Conservation (phyloP, 2,329 filamentous ascomycete genomes). For the Immersiporthe knoxdaviesiana region DNA sequence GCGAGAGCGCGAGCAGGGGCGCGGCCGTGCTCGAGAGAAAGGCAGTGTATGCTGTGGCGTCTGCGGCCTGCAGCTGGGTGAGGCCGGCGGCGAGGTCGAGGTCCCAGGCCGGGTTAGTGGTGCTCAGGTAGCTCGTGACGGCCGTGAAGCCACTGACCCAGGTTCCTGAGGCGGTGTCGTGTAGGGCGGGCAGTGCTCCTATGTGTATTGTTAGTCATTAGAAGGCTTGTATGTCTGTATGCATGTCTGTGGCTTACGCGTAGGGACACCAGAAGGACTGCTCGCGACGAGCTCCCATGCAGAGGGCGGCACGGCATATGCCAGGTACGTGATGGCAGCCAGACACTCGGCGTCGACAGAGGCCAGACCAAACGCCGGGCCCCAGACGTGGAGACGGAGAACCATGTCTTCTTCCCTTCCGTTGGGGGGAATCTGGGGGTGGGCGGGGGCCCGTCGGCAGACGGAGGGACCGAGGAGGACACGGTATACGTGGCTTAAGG, state of each 20-base stretch:
- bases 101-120: slow-evolving; percentile 36
- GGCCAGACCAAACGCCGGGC: slow-evolving; percentile 82
- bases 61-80: slow-evolving; percentile 46
- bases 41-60: slow-evolving; percentile 59
- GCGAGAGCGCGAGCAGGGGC: slow-evolving; percentile 79
- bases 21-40: slow-evolving; percentile 77
- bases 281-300: slow-evolving; percentile 73
- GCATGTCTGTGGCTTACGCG: slow-evolving; percentile 58
- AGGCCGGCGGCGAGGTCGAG: slow-evolving; percentile 49
- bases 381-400: slow-evolving; percentile 85
- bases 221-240: not conserved
- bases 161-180: slow-evolving; percentile 50
- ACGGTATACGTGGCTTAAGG: not conserved
- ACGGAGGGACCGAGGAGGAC: not conserved
- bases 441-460: not conserved
- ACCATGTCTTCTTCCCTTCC: slow-evolving; percentile 39
- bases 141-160: slow-evolving; percentile 64
- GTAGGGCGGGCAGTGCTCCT: slow-evolving; percentile 61
- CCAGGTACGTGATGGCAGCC: slow-evolving; percentile 78
- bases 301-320: slow-evolving; percentile 59
- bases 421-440: not conserved
- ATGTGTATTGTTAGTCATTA: slow-evolving; percentile 29
- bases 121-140: slow-evolving; percentile 61
- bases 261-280: slow-evolving; percentile 71
- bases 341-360: slow-evolving; percentile 93